Evolutionary conservation across 176 grass and related monocot species (phyloP), one percentile per base, ranked within the genome.

Genomic region (Oryza rufipogon): DNA sequence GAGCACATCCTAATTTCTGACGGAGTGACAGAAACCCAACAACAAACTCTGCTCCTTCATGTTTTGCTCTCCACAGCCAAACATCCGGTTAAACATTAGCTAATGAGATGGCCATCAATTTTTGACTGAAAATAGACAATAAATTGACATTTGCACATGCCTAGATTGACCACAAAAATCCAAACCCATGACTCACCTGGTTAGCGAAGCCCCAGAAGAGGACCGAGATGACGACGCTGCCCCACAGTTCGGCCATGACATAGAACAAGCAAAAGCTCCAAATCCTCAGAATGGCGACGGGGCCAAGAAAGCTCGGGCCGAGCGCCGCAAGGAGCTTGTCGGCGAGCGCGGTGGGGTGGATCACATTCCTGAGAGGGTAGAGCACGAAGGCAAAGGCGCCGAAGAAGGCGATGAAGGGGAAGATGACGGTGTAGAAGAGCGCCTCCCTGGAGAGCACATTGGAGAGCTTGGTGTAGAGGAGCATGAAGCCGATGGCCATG

Each of bases 201-300:
- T 97, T 97, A 9, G 94, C 94, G 67, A 96, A 96, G 2, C 94
- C 94, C 94, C 94, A 96, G 89, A 93, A 96, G 45, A 93, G 94
- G 72, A 97, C 91, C 5, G 94, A 97, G 84, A 97, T 87, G 66
- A 97, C 94, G 26, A 94, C 94, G 66, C 94, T 97, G 41, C 94
- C 94, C 94, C 94, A 97, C 9, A 97, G 85, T 77, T 97, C 94
- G 14, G 91, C 94, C 94, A 97, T 97, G 85, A 97, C 94, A 88
- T 97, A 97, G 87, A 97, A 97, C 68, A 97, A 42, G 81, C 93
- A 95, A 71, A 95, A 95, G 86, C 93, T 95, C 91, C 91, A 95
- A 79, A 95, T 95, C 86, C 93, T 92, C 34, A 95, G 30, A 9
- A 95, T 95, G 0, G 90, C 93, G 0, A 95, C 93, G 0, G 93